These are phyloP conservation scores for Euphorbia celastroides DNA, from an alignment of 441 rosid species.

Conservation along the genomic window DNA sequence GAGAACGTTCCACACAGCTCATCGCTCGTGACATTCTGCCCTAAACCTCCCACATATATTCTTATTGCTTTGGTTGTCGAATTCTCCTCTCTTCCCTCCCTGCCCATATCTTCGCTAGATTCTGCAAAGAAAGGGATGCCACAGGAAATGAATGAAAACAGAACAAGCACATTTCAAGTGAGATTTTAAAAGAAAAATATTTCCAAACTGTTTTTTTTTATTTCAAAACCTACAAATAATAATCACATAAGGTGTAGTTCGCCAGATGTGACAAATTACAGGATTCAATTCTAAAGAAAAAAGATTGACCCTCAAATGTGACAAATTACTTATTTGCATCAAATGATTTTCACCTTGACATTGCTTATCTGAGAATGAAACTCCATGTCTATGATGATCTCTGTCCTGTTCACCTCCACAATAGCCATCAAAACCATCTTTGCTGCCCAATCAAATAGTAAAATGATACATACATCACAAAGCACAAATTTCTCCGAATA, in stretches of 20 bases:
- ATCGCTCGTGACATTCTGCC: constrained; percentile 53
- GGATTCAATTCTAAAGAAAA: neutral
- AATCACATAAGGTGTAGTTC: neutral
- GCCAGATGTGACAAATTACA: too few relatives aligned
- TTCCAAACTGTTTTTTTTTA: neutral
- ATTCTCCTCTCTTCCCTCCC: constrained; percentile 10
- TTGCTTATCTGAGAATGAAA: neutral
- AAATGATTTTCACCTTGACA: neutral
- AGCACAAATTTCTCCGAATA: neutral
- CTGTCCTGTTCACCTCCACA: neutral
- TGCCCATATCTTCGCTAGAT: neutral
- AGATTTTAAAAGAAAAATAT: neutral
- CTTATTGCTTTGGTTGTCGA: constrained; percentile 22
- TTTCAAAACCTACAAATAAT: neutral
- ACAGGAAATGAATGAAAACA: neutral
- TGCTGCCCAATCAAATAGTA: neutral
- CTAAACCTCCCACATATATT: constrained; percentile 73
- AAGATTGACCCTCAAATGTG: neutral
- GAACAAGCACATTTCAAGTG: neutral
- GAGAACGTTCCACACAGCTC: constrained; percentile 56
- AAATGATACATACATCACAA: neutral
- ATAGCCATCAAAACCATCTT: neutral
- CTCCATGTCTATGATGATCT: neutral
- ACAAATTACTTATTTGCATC: neutral
- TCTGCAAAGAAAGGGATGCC: neutral